Base-by-base conservation (phyloP, 306 rosid genomes). In the Prunus kanzakura region DNA sequence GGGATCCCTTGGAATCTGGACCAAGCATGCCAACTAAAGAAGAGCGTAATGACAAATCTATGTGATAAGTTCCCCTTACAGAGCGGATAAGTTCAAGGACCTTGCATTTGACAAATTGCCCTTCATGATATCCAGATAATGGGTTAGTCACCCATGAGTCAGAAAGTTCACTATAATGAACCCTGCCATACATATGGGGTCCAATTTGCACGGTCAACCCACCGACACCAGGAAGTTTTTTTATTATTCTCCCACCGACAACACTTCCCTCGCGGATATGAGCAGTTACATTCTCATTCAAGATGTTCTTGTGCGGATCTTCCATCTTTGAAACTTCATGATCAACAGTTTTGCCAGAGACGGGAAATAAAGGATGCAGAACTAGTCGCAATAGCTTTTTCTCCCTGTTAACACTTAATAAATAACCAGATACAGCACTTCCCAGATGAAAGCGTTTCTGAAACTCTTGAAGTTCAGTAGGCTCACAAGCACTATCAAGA, bases 181-280 rank as follows among this genome's bases (percentile, higher is more conserved):
- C 97, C 83, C 87, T 89, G 70, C 99, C 99, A 85, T 85, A 88
- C 57, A 79, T 43, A 63, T 81, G 80, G 60, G 97, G 96, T 82
- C 92, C 86, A 67, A 95, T 79, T 90, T 89, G 96, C 74, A 95
- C 96, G 0, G 79, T 86, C 87, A 95, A 74, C 30, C 99, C 99
- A 82, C 96, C 86, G 78, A 90, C 88, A 77, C 97, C 97, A 16
- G 91, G 89, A 85, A 88, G 86, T 62, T 84, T 71, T 89, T 88
- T 92, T 51, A 90, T 87, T 80, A 95, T 80, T 76, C 89, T 89
- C 66, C 97, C 99, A 74, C 92, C 97, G 57, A 92, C 52, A 73
- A 78, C 71, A 75, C 87, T 86, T 74, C 99, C 96, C 87, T 88
- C 85, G 29, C 76, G 84, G 81, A 90, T 67, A 82, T 85, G 80